Evolutionary conservation across 2,329 filamentous ascomycete species (phyloP).

Genomic region (Fusarium austroafricanum): DNA sequence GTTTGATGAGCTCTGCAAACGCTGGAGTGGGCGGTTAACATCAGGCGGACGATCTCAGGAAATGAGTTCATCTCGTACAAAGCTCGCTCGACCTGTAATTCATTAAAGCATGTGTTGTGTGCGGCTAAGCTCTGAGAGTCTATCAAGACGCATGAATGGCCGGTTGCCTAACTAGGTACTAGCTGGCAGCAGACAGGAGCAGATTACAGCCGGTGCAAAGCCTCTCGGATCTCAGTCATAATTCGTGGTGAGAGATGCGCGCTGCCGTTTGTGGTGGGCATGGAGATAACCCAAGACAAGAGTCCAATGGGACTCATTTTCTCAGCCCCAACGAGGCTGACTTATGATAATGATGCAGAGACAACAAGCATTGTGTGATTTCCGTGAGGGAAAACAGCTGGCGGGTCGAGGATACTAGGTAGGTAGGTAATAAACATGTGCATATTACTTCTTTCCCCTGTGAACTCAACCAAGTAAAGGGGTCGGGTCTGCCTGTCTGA

Average conservation of each 20-base stretch:
- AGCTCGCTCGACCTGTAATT: constrained; percentile 6
- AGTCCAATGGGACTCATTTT: constrained; percentile 3
- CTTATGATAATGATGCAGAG: constrained; percentile 7
- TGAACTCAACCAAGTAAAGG: constrained; percentile 15
- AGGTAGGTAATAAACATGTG: constrained; percentile 1
- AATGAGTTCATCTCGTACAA: constrained; percentile 37
- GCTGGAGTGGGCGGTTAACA: constrained; percentile 33
- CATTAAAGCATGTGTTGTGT: constrained; percentile 18
- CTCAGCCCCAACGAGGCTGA: constrained; percentile 38
- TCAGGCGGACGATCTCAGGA: constrained; percentile 20
- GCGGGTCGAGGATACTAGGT: background rate
- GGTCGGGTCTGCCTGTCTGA: background rate
- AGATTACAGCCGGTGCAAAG: constrained; percentile 4
- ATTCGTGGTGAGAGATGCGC: constrained; percentile 22
- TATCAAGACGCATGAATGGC: constrained; percentile 14
- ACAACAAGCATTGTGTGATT: constrained; percentile 7
- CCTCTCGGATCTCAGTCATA: constrained; percentile 16
- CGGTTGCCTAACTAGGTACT: constrained; percentile 20
- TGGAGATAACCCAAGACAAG: constrained; percentile 20
- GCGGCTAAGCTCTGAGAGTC: constrained; percentile 4
- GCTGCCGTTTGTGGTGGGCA: constrained; percentile 24
- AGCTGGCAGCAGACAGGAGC: background rate
- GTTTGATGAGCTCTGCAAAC: constrained; percentile 12
- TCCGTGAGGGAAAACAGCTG: background rate
- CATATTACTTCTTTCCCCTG: background rate